Conservation (phyloP, 371 early-diverging fungal genomes). For the Mortierella sp. region DNA sequence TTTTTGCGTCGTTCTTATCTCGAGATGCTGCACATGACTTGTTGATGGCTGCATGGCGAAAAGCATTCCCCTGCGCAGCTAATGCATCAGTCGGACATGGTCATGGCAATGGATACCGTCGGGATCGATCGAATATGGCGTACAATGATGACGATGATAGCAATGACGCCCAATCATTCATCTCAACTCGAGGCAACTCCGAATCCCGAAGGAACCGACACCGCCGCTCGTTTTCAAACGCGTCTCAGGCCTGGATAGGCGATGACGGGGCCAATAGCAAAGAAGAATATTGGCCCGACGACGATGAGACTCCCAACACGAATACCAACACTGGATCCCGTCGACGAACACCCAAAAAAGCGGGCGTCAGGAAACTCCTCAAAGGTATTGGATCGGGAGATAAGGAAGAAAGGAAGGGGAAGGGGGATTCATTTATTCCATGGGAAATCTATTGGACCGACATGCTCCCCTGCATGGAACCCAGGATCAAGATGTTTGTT, state of each 20-base stretch:
- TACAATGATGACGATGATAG: constrained; percentile 27
- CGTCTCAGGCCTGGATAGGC: constrained; percentile 24
- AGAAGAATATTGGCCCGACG: constrained; percentile 16
- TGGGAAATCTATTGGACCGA: constrained; percentile 11
- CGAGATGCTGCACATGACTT: constrained; percentile 82
- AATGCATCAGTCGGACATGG: constrained; percentile 22
- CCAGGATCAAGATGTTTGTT: no score
- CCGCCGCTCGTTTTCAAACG: constrained; percentile 16
- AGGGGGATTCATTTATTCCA: background rate
- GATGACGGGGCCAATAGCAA: constrained; percentile 8
- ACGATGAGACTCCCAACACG: constrained; percentile 5
- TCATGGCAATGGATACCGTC: constrained; percentile 14
- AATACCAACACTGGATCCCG: background rate
- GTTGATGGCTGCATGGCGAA: constrained; percentile 77
- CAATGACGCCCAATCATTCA: constrained; percentile 45
- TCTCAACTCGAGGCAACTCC: constrained; percentile 27
- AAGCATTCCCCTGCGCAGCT: constrained; percentile 53
- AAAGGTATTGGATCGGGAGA: no score
- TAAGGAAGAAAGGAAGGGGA: no score
- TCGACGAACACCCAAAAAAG: constrained; percentile 14
- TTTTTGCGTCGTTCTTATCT: constrained; percentile 85
- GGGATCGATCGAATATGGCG: constrained; percentile 25
- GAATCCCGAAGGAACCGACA: constrained; percentile 35
- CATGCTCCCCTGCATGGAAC: background rate
- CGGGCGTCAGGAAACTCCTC: constrained; percentile 16